Percentiles rank a stretch among this genome's conserved stretches.
phyloP scores from a whole-genome alignment of 352 stramenopile species.

The Saprolegnia diclina region DNA sequence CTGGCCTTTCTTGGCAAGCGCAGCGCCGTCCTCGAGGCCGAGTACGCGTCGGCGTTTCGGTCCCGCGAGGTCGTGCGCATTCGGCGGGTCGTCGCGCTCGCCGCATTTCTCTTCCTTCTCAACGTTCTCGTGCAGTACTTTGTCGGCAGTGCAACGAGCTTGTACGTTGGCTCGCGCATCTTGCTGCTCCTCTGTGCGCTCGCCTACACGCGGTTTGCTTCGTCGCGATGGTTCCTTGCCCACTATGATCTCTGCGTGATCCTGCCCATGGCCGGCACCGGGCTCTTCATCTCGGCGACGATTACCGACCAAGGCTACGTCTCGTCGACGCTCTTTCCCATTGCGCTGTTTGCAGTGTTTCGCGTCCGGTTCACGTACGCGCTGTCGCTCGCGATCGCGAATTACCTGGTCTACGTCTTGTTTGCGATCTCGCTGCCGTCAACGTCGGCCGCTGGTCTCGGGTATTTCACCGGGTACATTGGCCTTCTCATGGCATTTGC shows the following conservation, averaged over 20 bases:
- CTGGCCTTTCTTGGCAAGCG: slow-evolving; percentile 79
- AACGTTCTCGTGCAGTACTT: slow-evolving; percentile 22
- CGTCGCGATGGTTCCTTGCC: slow-evolving; percentile 62
- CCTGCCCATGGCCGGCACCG: slow-evolving; percentile 52
- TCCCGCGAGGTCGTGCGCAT: slow-evolving; percentile 60
- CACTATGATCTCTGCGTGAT: slow-evolving; percentile 74
- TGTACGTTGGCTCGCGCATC: slow-evolving; percentile 6
- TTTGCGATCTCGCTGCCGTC: slow-evolving; percentile 26
- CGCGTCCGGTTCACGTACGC: slow-evolving; percentile 79
- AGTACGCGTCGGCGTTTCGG: slow-evolving; percentile 68
- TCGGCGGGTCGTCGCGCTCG: slow-evolving; percentile 20
- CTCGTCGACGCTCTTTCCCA: slow-evolving; percentile 64
- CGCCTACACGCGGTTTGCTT: slow-evolving; percentile 58
- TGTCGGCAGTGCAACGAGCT: neutral
- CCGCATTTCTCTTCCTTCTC: neutral
- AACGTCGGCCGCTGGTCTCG: slow-evolving; percentile 32
- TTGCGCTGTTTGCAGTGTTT: slow-evolving; percentile 75
- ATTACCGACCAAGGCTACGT: slow-evolving; percentile 82
- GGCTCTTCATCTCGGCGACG: slow-evolving; percentile 68
- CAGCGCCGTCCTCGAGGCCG: slow-evolving; percentile 58
- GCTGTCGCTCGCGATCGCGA: slow-evolving; percentile 62
- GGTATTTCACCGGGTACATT: slow-evolving; percentile 70
- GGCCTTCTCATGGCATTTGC: slow-evolving; percentile 74
- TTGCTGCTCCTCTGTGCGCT: slow-evolving; percentile 65
- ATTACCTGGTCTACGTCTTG: slow-evolving; percentile 56